Evolutionary conservation across 305 asterid genomes (phyloP).

Genomic region (Lippia alba): DNA sequence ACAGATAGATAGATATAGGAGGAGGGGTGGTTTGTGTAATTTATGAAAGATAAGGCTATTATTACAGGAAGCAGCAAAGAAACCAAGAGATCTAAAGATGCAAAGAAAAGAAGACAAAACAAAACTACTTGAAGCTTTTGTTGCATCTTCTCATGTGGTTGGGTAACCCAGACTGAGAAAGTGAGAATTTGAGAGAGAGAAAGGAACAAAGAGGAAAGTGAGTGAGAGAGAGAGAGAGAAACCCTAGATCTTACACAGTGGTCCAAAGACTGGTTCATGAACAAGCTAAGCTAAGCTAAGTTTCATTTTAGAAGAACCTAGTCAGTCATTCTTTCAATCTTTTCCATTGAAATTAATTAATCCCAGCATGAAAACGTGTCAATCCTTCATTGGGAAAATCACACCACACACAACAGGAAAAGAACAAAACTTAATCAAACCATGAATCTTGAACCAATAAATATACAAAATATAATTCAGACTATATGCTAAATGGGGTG

Average conservation of each 20-base stretch:
- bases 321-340: conserved; percentile 17
- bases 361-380: conserved; percentile 46
- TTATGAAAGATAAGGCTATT: background rate
- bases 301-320: conserved; percentile 5
- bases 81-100: conserved; percentile 51
- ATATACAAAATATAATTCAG: background rate
- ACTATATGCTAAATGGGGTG: background rate
- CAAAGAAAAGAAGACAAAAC: conserved; percentile 41
- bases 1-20: no score
- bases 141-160: background rate
- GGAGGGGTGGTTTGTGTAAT: background rate
- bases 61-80: conserved; percentile 4
- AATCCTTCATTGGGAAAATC: conserved; percentile 27
- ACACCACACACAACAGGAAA: conserved; percentile 9
- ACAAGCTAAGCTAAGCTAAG: no score
- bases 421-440: conserved; percentile 10
- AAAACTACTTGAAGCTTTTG: conserved; percentile 31
- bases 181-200: conserved; percentile 17
- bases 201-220: conserved; percentile 16
- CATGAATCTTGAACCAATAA: conserved; percentile 40
- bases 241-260: conserved; percentile 86
- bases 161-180: background rate
- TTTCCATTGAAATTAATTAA: conserved; percentile 19
- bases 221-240: conserved; percentile 36
- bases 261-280: conserved; percentile 39